These are phyloP conservation scores for Hortaea werneckii DNA, from an alignment of 2,329 filamentous ascomycete genomes.

Conservation along the genomic window DNA sequence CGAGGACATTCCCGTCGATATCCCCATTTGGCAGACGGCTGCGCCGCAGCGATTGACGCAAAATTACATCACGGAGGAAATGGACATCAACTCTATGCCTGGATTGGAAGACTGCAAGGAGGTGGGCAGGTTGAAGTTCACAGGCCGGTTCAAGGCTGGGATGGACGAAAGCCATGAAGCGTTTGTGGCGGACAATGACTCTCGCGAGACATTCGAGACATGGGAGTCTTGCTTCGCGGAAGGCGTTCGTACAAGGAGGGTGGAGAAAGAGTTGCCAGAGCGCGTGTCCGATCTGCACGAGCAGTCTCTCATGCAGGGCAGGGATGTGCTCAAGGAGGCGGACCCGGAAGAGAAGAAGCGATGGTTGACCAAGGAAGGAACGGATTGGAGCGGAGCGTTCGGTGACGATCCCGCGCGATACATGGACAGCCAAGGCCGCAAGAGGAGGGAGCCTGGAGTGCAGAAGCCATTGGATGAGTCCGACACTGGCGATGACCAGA, in stretches of 20 bases:
- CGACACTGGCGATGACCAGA: conserved; percentile 31
- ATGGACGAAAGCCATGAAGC: conserved; percentile 76
- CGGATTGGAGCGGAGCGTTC: conserved; percentile 81
- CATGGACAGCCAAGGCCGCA: conserved; percentile 42
- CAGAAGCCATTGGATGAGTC: conserved; percentile 39
- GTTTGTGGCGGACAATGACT: conserved; percentile 79
- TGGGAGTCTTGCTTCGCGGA: conserved; percentile 90
- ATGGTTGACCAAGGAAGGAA: conserved; percentile 71
- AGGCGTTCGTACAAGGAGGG: conserved; percentile 64
- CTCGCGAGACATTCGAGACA: conserved; percentile 83
- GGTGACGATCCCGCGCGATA: conserved; percentile 61
- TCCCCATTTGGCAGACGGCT: conserved; percentile 84
- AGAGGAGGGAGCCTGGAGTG: conserved; percentile 46
- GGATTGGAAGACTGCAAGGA: conserved; percentile 68
- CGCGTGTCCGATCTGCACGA: conserved; percentile 69
- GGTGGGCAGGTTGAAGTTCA: conserved; percentile 72
- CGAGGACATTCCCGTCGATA: conserved; percentile 63
- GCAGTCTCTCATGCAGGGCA: conserved; percentile 64
- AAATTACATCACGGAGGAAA: conserved; percentile 81
- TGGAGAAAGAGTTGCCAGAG: conserved; percentile 63
- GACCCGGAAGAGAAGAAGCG: conserved; percentile 61
- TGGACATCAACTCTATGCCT: conserved; percentile 44
- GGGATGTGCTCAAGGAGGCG: conserved; percentile 68
- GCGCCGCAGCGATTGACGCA: conserved; percentile 69
- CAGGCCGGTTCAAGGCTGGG: conserved; percentile 74